Evolutionary conservation across 1,139 yeast species (phyloP).

Genomic region (Pichia terricola): DNA sequence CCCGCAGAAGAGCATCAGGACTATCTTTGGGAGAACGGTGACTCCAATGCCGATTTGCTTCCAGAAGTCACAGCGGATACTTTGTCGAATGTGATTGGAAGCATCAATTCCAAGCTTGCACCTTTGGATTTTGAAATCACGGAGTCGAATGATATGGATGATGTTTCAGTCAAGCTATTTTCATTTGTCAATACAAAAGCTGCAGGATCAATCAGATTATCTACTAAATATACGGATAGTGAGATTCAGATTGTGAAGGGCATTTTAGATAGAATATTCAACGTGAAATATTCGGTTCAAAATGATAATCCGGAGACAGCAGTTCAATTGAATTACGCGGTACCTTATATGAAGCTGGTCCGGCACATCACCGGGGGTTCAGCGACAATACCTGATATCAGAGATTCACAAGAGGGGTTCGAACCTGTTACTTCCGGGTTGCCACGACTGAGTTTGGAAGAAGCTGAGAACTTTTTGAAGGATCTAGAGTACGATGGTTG

Average conservation of each 20-base stretch:
- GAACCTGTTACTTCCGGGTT: constrained; percentile 4
- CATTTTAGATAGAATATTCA: constrained; percentile 36
- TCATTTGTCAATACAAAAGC: constrained; percentile 35
- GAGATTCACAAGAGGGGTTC: constrained; percentile 2
- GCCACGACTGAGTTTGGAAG: constrained; percentile 16
- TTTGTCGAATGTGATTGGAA: constrained; percentile 7
- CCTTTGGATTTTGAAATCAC: constrained; percentile 39
- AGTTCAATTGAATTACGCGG: constrained; percentile 4
- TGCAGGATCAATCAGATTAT: constrained; percentile 33
- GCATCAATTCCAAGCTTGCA: constrained; percentile 26
- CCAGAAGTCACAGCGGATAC: constrained; percentile 1
- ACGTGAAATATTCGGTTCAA: constrained; percentile 5
- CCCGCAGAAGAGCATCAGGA: not conserved
- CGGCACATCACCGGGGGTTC: constrained; percentile 8
- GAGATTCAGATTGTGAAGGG: constrained; percentile 43
- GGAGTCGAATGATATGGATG: constrained; percentile 30
- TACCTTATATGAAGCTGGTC: constrained; percentile 11
- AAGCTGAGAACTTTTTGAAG: constrained; percentile 28
- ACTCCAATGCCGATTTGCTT: constrained; percentile 1
- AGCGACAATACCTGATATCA: not conserved
- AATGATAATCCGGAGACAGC: not conserved
- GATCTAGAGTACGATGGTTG: constrained; percentile 44
- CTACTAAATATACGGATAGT: constrained; percentile 34
- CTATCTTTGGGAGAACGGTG: not conserved
- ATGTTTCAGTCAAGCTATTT: constrained; percentile 24